Evolutionary conservation across 2,329 filamentous ascomycete genomes (phyloP).

Genomic region (Delphinella strobiligena): DNA sequence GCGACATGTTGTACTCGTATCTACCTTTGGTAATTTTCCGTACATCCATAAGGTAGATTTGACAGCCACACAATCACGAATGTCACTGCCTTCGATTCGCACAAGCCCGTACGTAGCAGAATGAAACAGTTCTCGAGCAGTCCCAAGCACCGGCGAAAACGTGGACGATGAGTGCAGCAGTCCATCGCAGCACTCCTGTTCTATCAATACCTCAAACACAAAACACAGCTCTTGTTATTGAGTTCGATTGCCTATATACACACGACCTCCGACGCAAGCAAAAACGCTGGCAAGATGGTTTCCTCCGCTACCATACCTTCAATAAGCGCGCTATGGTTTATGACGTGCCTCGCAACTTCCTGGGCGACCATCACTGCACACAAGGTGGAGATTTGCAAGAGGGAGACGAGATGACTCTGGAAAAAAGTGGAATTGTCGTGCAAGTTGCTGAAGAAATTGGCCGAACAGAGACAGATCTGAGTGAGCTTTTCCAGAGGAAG

Average conservation of each 20-base stretch:
- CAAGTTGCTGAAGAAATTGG: constrained; percentile 70
- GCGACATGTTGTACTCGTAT: no score
- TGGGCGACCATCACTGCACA: constrained; percentile 77
- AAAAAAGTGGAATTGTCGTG: constrained; percentile 63
- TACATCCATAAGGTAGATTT: no score
- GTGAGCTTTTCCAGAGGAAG: constrained; percentile 60
- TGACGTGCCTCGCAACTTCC: constrained; percentile 64
- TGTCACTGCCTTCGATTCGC: neutral
- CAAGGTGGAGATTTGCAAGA: constrained; percentile 57
- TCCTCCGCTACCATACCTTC: constrained; percentile 77
- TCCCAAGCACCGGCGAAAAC: neutral
- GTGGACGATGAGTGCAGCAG: constrained; percentile 20
- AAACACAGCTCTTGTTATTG: constrained; percentile 62
- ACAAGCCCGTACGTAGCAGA: neutral
- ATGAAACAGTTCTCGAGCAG: neutral
- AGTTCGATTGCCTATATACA: constrained; percentile 78
- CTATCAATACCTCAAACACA: constrained; percentile 38
- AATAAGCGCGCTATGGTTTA: constrained; percentile 88
- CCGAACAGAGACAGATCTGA: constrained; percentile 63
- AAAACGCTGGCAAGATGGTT: constrained; percentile 90
- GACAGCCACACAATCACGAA: neutral
- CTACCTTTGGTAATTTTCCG: no score
- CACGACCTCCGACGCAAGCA: constrained; percentile 75
- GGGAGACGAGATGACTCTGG: constrained; percentile 71
- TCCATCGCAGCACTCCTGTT: constrained; percentile 22